Percentiles rank a stretch among this genome's conserved stretches.
phyloP scores from a whole-genome alignment of 441 rosid species.

The Bruguiera hainesii region DNA sequence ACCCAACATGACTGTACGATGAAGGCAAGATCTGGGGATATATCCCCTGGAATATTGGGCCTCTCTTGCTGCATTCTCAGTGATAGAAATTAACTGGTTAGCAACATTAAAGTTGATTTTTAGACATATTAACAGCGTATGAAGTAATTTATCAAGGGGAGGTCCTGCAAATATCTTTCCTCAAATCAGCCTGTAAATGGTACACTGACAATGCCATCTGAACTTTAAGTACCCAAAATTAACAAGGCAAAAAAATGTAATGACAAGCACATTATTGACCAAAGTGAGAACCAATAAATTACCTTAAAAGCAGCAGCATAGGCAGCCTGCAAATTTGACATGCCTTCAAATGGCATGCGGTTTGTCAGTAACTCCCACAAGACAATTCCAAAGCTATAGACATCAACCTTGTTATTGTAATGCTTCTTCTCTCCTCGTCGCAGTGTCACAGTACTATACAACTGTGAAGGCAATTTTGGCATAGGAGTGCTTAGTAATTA shows the following conservation, averaged over 20 bases:
- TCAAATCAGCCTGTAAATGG: not conserved
- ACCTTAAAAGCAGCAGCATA: constrained; percentile 93
- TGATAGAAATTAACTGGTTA: constrained; percentile 12
- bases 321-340: constrained; percentile 97
- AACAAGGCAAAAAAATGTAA: not conserved
- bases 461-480: constrained; percentile 42
- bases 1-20: constrained; percentile 92
- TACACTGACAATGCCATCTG: not conserved
- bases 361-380: constrained; percentile 89
- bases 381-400: constrained; percentile 94
- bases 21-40: constrained; percentile 82
- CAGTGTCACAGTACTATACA: constrained; percentile 93
- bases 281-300: not conserved
- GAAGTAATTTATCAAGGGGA: not conserved
- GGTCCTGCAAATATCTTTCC: not conserved
- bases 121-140: not conserved
- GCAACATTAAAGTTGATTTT: not conserved
- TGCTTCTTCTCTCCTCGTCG: constrained; percentile 97
- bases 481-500: constrained; percentile 1
- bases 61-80: constrained; percentile 67
- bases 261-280: not conserved
- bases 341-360: constrained; percentile 95
- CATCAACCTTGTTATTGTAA: constrained; percentile 95
- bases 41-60: constrained; percentile 61
- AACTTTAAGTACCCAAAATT: not conserved